Base-by-base conservation (phyloP, 2,329 filamentous ascomycete species). In the Colletotrichum sp. region DNA sequence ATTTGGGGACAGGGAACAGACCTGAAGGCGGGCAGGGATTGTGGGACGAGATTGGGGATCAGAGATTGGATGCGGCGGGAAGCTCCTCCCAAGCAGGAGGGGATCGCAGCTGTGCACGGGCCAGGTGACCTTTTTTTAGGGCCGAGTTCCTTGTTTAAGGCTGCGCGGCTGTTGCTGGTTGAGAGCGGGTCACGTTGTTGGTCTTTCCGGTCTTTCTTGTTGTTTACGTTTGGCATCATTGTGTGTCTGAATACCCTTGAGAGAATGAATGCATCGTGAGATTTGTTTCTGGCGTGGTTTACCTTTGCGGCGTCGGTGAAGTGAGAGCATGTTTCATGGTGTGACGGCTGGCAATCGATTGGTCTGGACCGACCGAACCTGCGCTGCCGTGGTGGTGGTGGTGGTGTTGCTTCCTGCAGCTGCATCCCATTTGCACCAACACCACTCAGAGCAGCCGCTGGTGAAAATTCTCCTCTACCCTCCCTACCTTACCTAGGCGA, bases 41-140 rank as follows among this genome's bases (percentile, higher is more conserved):
- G 15, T 66, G 28, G 22, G 9, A 18, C 43, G 55, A 67, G 43
- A 67, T 67, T 66, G 28, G 48, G 32, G 30, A 34, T 36, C 28
- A 48, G 18, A 56, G 65, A 67, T 55, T 52, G 16, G 64, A 55
- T 18, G 36, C 18, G n/a, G 61, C 43, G 43, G 43, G 43, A 48
- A 48, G 43, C 43, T 48, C 43, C 43, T 22, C 43, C 18, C 43
- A 10, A 13, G 16, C 8, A 18, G 22, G 18, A 18, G 25, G 12
- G 61, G 55, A 70, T 70, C 61, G 67, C 18, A 12, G 5, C 10
- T 36, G 22, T n/a, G 56, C 28, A 52, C 12, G 22, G 36, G 27
- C 34, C 34, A 58, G 43, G 27, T 58, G 67, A 70, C 56, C 67
- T 70, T 70, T 70, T 62, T 62, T 62, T 70, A 70, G 55, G 55